These are phyloP conservation scores for Rhizoclosmatium sp. DNA, from an alignment of 192 early-diverging fungal genomes.

Conservation along the genomic window DNA sequence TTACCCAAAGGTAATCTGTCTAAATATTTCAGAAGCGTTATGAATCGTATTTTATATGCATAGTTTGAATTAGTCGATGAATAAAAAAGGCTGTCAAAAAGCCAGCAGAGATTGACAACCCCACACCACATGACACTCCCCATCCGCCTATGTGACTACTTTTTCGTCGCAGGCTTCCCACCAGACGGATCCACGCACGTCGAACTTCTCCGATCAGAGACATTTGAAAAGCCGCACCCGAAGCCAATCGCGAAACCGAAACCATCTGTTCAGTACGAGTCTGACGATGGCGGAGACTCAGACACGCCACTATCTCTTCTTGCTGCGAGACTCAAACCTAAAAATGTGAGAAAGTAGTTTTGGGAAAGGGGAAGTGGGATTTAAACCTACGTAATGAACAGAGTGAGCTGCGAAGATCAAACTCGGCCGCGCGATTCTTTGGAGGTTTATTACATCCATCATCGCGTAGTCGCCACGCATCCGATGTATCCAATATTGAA, in stretches of 20 bases:
- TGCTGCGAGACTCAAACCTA: conserved; percentile 11
- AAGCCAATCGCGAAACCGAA: background rate
- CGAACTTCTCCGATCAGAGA: background rate
- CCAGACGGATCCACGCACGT: conserved; percentile 19
- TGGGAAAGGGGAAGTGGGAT: no score
- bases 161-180: conserved; percentile 52
- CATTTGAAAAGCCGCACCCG: background rate
- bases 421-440: background rate
- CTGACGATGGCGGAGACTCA: background rate
- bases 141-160: conserved; percentile 55
- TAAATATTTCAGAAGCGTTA: no score
- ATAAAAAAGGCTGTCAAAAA: no score
- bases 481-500: background rate
- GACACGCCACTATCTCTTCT: conserved; percentile 14
- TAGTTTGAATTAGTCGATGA: no score
- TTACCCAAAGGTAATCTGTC: no score
- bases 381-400: no score
- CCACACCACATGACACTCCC: conserved; percentile 12
- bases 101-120: background rate
- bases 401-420: background rate
- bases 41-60: no score
- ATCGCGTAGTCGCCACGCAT: background rate
- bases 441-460: background rate
- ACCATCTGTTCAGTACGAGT: background rate
- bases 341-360: background rate